Evolutionary conservation across 2,329 filamentous ascomycete genomes (phyloP), one percentile per base, ranked within the genome.

Genomic region (Xylaria digitata): DNA sequence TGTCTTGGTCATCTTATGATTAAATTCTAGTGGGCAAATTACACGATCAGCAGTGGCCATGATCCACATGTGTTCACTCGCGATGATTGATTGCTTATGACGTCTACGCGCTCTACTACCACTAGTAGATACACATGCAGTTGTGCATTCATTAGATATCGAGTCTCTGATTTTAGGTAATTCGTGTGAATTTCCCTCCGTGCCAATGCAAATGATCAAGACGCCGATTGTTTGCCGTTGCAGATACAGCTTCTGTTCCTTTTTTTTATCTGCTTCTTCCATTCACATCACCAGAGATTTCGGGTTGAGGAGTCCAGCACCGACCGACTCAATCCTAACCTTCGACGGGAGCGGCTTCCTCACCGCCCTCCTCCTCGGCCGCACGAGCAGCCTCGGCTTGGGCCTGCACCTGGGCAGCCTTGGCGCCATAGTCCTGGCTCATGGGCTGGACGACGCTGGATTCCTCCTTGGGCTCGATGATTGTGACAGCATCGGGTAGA

Each of bases 381-480:
- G 86, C 84, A 73, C 83, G 83, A 59, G 81, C 80, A 76, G 88
- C 87, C 78, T 87, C 87, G 73, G 87, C 90, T 72, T 88, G 87
- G 69, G 89, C 89, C 81, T 91, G 88, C 76, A 82, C 80, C 79
- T 85, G 83, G 70, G 86, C 86, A 70, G 87, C 87, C 92, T 99
- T 99, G 77, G 95, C 93, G 79, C 96, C 96, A 86, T 99, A 99
- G 87, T 99, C 96, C 86, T 97, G 94, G 85, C 91, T 95, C 84
- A 95, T 91, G 81, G 96, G 96, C 85, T 97, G 94, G 78, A 97
- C 89, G 74, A 98, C 91, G 78, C 91, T 90, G 82, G 94, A 89
- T 90, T 99, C 96, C 87, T 99, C 96, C 93, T 99, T 99, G 85
- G 96, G 96, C 89, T 99, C 96, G 85, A 98, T 97, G 86, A 99